Base-by-base conservation (phyloP, 768 basidiomycete species). In the Amanita thiersii region DNA sequence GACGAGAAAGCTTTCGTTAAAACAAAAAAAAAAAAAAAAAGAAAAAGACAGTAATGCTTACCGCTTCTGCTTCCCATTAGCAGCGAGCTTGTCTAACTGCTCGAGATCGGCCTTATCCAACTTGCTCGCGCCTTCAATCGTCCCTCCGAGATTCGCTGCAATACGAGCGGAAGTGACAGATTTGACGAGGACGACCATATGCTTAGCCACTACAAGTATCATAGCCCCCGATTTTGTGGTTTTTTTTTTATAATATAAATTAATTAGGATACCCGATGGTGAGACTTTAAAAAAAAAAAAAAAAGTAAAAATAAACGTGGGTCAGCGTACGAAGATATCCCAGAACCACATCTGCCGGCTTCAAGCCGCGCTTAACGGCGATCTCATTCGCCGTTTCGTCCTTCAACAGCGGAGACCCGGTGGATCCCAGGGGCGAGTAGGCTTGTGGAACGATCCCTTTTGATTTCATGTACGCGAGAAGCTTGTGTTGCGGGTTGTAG, bases 381-480 rank as follows among this genome's bases (percentile, higher is more conserved):
- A 90, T 70, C 49, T 68, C 64, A 3, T 61, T 47, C 5, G 83
- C 77, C 3, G 70, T 65, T 38, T 78, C 73, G 50, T 91, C 86
- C 4, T 54, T 55, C 24, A 89, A 56, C 5, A 90, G 62, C 5
- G 82, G 83, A 1, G 81, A 75, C 50, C 72, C 69, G 8, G 76
- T 69, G 6, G 79, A 83, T 25, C 80, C 86, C 10, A 90, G 75
- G 6, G 89, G 87, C 5, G 84, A 89, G 58, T 86, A 91, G 1
- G 88, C 87, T 56, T 87, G 71, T 0, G 83, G 69, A 37, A 79
- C 62, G 51, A 91, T 89, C 14, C 65, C 68, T 55, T 87, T 78
- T 12, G 69, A 65, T 54, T 70, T 69, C 48, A 85, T 65, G 61
- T 74, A 89, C 8, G 64, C 62, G 30, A 79, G 41, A 37, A 88